Evolutionary conservation across 768 basidiomycete species (phyloP), one percentile per base, ranked within the genome.

Genomic region (Paxillus involutus): DNA sequence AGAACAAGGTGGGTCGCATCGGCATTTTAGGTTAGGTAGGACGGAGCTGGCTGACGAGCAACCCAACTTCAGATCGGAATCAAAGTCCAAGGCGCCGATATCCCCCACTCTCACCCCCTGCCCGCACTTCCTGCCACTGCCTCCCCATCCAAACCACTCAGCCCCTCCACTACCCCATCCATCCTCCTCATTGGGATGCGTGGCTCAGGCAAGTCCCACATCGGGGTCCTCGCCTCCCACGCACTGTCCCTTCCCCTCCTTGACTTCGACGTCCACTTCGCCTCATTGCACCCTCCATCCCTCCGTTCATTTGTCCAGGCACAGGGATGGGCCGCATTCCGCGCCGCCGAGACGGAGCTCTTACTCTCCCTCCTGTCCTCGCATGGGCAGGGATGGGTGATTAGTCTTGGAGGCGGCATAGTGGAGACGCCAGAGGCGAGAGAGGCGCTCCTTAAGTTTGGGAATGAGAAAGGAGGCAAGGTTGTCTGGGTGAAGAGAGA

Each of bases 161-260:
- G 59, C 0, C 55, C 72, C 1, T 68, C 75, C 42, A 59, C 74
- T 11, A 72, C 76, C 5, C 78, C 83, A 16, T 85, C 88, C 5
- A 81, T 94, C 59, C 71, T 96, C 54, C 72, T 97, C 56, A 85
- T 94, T 57, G 94, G 97, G 26, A 98, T 99, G 97, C 89, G 96
- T 16, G 97, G 97, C 11, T 89, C 93, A 1, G 97, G 97, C 30
- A 98, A 99, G 75, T 92, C 91, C 1, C 88, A 86, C 71, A 80
- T 98, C 54, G 93, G 95, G 14, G 75, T 80, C 50, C 75, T 94
- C 32, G 94, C 91, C 14, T 86, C 91, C 0, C 68, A 78, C 8
- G 75, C 85, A 2, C 80, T 98, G 12, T 81, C 80, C 2, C 88
- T 93, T 79, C 76, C 80, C 1, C 79, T 86, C 62, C 71, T 95